phyloP scores from a whole-genome alignment of 495 filamentous ascomycete species.

The Penicillium bovifimosum region DNA sequence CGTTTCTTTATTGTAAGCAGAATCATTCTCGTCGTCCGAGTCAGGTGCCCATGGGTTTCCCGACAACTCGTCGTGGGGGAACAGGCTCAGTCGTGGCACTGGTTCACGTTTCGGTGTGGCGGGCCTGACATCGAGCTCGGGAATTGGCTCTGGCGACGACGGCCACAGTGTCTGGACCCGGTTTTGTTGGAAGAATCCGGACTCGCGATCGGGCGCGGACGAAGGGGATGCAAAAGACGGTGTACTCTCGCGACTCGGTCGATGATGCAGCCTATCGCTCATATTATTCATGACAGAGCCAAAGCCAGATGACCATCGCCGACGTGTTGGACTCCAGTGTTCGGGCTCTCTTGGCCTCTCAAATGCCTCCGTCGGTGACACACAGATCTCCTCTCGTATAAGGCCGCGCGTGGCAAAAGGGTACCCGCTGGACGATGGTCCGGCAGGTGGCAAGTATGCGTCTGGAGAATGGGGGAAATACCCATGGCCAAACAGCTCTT shows the following conservation, averaged over 20 bases:
- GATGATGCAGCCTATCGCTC: background rate
- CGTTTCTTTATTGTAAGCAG: background rate
- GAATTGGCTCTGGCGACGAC: background rate
- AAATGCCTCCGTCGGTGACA: background rate
- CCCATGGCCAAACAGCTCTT: background rate
- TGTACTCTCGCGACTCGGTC: background rate
- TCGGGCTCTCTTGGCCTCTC: background rate
- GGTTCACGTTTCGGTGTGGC: background rate
- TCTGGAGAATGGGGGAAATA: background rate
- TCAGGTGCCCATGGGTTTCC: constrained; percentile 1
- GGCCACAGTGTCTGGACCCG: background rate
- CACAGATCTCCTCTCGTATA: background rate
- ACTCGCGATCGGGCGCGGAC: background rate
- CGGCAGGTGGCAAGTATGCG: background rate
- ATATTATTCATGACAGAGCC: background rate
- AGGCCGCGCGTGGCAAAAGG: background rate
- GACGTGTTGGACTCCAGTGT: background rate
- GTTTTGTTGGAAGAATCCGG: background rate
- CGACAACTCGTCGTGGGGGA: background rate
- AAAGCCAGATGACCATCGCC: background rate
- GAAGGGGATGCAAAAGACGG: background rate
- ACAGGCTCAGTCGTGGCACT: background rate
- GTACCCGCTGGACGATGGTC: background rate
- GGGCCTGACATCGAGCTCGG: background rate
- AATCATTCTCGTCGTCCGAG: background rate